Base-by-base conservation (phyloP, 805 yeast species). In the Kodamaea neixiangensis region DNA sequence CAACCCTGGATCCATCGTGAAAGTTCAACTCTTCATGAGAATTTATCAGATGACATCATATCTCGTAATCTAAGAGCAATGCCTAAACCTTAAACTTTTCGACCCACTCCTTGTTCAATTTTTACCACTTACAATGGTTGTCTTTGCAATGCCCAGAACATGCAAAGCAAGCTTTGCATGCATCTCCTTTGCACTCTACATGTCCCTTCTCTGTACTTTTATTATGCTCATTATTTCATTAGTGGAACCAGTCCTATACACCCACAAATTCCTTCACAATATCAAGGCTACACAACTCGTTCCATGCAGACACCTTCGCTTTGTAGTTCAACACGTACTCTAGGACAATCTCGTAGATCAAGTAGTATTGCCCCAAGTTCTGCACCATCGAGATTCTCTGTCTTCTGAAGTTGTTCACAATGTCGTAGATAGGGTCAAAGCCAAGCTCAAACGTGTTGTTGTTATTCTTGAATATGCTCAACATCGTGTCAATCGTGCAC, bases 341-440 rank as follows among this genome's bases (percentile, higher is more conserved):
- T 15, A 68, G 56, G 33, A 69, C 46, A 3, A 62, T 56, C 54
- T 79, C 83, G 59, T 81, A 80, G 46, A 81, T 72, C 54, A 79
- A 67, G 47, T 76, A 69, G 61, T 75, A 81, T 61, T 81, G 86
- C 41, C 84, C 65, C 47, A 80, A 63, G 46, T 78, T 81, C 58
- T 81, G 85, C 18, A 81, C 85, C 83, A 81, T 81, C 31, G 81
- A 77, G 15, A 81, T 75, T 38, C 86, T 62, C 60, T 80, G 83
- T 44, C 72, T 66, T 51, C 86, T 66, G 49, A 80, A 75, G 45
- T 68, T 66, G 49, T 79, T 73, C 25, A 81, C 82, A 15, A 77
- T 65, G 5, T 65, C 67, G 52, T 71, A 78, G 3, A 80, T 69
- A n/a, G 80, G 75, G 55, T 80, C 80, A 33, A 42, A 35, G 44